Conservation (phyloP, 345 rosid genomes). For the Populus nigra region DNA sequence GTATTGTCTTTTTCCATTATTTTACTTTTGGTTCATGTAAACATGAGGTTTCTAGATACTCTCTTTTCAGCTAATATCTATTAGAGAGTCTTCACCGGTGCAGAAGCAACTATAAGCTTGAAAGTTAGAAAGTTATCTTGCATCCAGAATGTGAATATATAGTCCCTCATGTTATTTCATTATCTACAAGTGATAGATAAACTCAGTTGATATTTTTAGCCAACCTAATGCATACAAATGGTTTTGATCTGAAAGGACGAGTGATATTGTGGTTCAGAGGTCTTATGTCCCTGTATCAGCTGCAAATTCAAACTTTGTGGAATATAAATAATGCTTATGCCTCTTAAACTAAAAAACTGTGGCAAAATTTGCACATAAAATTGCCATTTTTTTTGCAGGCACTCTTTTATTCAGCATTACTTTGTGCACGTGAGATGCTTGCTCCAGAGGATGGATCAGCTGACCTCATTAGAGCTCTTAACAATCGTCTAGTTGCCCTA, state of each 20-base stretch:
- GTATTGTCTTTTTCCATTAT: too few relatives aligned
- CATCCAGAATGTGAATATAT: not conserved
- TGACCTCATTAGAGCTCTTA: constrained; percentile 74
- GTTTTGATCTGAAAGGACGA: not conserved
- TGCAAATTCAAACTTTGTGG: not conserved
- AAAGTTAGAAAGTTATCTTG: not conserved
- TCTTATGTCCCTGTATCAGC: too few relatives aligned
- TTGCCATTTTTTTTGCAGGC: constrained; percentile 27
- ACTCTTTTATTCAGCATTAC: constrained; percentile 79
- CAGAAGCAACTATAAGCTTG: not conserved
- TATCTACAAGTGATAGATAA: not conserved
- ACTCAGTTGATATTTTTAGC: not conserved
- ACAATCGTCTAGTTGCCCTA: constrained; percentile 76
- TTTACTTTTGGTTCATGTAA: not conserved
- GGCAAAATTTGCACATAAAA: not conserved
- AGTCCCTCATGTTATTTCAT: not conserved
- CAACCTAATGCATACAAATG: not conserved
- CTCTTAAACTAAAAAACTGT: not conserved
- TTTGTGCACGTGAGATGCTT: constrained; percentile 86
- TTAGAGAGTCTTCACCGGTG: not conserved
- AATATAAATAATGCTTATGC: not conserved
- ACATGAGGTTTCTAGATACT: not conserved
- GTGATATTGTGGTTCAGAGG: not conserved
- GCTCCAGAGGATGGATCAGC: constrained; percentile 76
- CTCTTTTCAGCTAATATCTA: not conserved